Base-by-base conservation (phyloP, 2,329 filamentous ascomycete genomes). In the Microcyclospora tardicrescens region DNA sequence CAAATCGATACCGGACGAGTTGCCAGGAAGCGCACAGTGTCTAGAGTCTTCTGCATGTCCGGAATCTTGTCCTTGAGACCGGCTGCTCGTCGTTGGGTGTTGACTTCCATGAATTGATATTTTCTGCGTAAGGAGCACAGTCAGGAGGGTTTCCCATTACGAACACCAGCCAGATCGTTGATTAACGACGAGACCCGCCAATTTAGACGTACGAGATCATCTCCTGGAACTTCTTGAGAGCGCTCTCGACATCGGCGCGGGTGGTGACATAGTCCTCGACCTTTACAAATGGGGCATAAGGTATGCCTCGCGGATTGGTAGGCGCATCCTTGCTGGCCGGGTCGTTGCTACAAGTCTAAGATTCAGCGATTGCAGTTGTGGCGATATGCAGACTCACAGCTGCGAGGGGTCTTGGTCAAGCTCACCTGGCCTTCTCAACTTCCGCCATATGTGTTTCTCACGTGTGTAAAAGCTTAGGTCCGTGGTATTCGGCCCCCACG, bases 31-130 rank as follows among this genome's bases (percentile, higher is more conserved):
- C 70, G 73, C 36, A 96, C 89, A 13, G 85, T 91, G 43, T 96
- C 89, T 43, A 96, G 65, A 1, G 91, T 96, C 70, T 95, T 95
- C 55, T 84, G 79, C 48, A 98, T 96, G 60, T 98, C 91, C 0
- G 91, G 91, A 49, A 98, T 86, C 68, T 96, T 98, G 57, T 95
- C 87, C 56, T 80, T 83, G 40, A 98, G 67, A 2, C 87, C 86
- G 3, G 73, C 70, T 38, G 83, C 80, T 35, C 91, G 76, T 46
- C 85, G 75, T 61, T 93, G 81, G 42, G 91, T 83, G 62, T 94
- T 96, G 59, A 81, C 71, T 66, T 96, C 86, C 91, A 98, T 98
- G 66, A 96, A 98, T 62, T 96, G 91, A 68, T 98, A 98, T 72
- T 98, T 98, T 52, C 86, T 93, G 58, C 60, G 58, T 55, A 35